These are phyloP conservation scores for Trichoderma atrobrunneum DNA, from an alignment of 2,329 filamentous ascomycete species.

Conservation along the genomic window DNA sequence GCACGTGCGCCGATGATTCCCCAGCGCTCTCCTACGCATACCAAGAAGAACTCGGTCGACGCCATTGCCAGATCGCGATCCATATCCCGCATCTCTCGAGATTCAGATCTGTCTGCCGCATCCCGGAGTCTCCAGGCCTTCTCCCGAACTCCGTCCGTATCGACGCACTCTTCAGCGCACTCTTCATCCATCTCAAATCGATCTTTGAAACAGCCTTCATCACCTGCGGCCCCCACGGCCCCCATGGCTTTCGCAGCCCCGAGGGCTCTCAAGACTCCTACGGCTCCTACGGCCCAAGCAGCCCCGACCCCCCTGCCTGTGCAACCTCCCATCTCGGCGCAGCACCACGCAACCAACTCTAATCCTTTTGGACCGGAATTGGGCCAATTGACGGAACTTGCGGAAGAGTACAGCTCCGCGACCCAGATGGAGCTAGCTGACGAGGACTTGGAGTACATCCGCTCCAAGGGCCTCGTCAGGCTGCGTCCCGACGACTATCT, in stretches of 20 bases:
- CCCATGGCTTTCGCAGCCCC: not conserved
- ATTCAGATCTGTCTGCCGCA: constrained; percentile 51
- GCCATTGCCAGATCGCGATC: constrained; percentile 66
- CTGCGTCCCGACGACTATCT: constrained; percentile 82
- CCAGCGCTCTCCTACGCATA: constrained; percentile 78
- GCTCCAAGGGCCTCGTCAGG: constrained; percentile 66
- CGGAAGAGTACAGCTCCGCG: constrained; percentile 76
- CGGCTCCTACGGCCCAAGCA: constrained; percentile 24
- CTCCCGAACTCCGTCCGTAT: constrained; percentile 56
- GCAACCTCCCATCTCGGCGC: constrained; percentile 35
- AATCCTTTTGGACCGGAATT: constrained; percentile 89
- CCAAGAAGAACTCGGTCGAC: constrained; percentile 77
- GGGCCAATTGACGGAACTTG: constrained; percentile 87
- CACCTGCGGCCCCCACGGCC: constrained; percentile 18
- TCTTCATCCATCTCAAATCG: constrained; percentile 41
- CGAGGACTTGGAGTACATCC: constrained; percentile 64
- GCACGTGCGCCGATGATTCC: constrained; percentile 58
- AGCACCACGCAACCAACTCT: constrained; percentile 36
- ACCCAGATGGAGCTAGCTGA: constrained; percentile 61
- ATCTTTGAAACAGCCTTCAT: constrained; percentile 28
- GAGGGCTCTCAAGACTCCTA: not conserved
- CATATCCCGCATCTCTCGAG: constrained; percentile 55
- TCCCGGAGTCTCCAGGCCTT: constrained; percentile 56
- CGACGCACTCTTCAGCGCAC: constrained; percentile 48
- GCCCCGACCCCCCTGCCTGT: constrained; percentile 32